These are phyloP conservation scores for Acorus gramineus DNA, from an alignment of 106 monocot species.

Conservation along the genomic window DNA sequence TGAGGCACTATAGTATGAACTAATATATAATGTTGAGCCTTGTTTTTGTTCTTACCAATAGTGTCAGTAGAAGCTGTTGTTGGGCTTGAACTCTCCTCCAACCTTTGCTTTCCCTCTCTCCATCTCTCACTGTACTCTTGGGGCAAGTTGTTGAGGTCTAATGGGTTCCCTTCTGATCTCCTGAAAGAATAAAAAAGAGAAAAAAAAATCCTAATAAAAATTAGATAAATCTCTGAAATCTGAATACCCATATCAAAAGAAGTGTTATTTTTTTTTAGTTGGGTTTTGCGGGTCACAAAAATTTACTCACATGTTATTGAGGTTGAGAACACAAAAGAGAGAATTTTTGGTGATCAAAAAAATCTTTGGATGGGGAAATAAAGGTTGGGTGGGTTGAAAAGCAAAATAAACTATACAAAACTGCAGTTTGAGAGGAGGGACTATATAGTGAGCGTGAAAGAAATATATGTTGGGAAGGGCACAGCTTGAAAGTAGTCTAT, in stretches of 20 bases:
- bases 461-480: slow-evolving; percentile 11
- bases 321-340: slow-evolving; percentile 3
- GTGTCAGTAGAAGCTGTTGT: slow-evolving; percentile 62
- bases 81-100: slow-evolving; percentile 78
- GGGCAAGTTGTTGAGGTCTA: slow-evolving; percentile 96
- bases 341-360: background rate
- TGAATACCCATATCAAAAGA: background rate
- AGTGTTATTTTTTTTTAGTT: background rate
- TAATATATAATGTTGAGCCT: too few species aligned
- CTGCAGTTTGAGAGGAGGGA: slow-evolving; percentile 34
- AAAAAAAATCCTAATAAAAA: background rate
- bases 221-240: background rate
- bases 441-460: too few species aligned
- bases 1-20: too few species aligned
- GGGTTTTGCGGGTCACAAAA: background rate
- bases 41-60: slow-evolving; percentile 23
- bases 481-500: slow-evolving; percentile 34
- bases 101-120: slow-evolving; percentile 33
- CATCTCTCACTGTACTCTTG: slow-evolving; percentile 38
- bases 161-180: slow-evolving; percentile 64
- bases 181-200: slow-evolving; percentile 17
- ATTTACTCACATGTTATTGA: background rate
- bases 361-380: background rate
- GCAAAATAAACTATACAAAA: background rate
- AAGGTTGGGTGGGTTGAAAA: slow-evolving; percentile 4